Base-by-base conservation (phyloP, 2,329 filamentous ascomycete genomes). In the Bipolaris zeicola region DNA sequence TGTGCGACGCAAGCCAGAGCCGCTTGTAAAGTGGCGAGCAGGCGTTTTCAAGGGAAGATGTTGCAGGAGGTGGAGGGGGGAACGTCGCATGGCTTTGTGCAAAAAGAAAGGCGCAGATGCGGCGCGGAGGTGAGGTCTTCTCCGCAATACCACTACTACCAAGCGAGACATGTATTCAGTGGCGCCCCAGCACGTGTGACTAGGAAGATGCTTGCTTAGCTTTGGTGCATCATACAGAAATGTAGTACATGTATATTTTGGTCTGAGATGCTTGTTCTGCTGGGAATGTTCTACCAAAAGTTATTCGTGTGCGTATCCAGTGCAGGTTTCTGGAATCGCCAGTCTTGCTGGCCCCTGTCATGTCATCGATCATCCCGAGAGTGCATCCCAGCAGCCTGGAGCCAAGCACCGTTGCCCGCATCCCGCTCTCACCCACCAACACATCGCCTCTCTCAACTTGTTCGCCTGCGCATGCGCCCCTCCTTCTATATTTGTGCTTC, bases 61-160 rank as follows among this genome's bases (percentile, higher is more conserved):
- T 6, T 41, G 50, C 43, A 57, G 50, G 33, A 16, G 50, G 45
- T n/a, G 20, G 20, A 54, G 50, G 8, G 50, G 26, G 16, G 26
- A 46, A 24, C 48, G 45, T 50, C 59, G 66, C 68, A 72, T 72
- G 52, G 60, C 62, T 62, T 57, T 52, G 53, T 46, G 50, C 59
- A 52, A 52, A 48, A 52, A 55, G 50, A 39, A 20, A 56, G 28
- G 44, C 52, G 56, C 53, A 50, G 60, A 55, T 57, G 64, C 60
- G 60, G 52, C 55, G 64, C 60, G 60, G 61, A 55, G 59, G 52
- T 52, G 52, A 38, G 26, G 53, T 31, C 57, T 55, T 44, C 46
- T 54, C 54, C 54, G 53, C 57, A 56, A 7, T 20, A 33, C 50
- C 38, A 62, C 31, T 48, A 53, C 46, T 50, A 45, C 45, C 52